These are phyloP conservation scores for Boletus vinaceobasis DNA, from an alignment of 768 basidiomycete species.

Conservation along the genomic window DNA sequence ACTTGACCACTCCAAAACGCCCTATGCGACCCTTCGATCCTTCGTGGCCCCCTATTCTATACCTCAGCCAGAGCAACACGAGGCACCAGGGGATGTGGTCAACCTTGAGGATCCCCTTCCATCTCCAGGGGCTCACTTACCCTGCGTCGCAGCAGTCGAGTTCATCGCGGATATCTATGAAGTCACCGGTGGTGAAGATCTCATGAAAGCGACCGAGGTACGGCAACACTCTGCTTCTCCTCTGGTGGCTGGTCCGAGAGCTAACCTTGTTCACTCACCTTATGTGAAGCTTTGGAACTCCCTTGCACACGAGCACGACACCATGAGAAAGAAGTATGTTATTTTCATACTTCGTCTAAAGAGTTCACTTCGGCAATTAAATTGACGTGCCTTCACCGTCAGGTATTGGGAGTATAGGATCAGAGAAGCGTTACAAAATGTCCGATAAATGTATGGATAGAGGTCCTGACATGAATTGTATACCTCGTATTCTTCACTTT, in stretches of 20 bases:
- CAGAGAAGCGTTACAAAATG: constrained; percentile 41
- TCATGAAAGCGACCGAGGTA: constrained; percentile 51
- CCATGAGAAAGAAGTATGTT: constrained; percentile 70
- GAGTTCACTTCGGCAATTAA: constrained; percentile 23
- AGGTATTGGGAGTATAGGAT: constrained; percentile 83
- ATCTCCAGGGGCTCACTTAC: constrained; percentile 60
- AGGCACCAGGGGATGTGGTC: constrained; percentile 43
- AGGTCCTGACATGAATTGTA: constrained; percentile 6
- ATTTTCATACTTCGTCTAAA: constrained; percentile 6
- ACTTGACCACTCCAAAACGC: constrained; percentile 58
- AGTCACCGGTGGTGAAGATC: constrained; percentile 46
- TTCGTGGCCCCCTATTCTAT: constrained; percentile 68
- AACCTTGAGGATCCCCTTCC: constrained; percentile 78
- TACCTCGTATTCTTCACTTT: neutral
- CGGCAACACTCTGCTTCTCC: constrained; percentile 2
- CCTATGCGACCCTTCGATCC: constrained; percentile 50
- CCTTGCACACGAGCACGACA: constrained; percentile 67
- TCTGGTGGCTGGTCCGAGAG: neutral
- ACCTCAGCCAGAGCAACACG: constrained; percentile 27
- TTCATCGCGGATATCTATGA: constrained; percentile 80
- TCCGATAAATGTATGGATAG: constrained; percentile 16
- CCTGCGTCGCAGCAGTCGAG: constrained; percentile 77
- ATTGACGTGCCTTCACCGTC: constrained; percentile 13
- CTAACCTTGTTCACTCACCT: constrained; percentile 12
- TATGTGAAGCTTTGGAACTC: constrained; percentile 61